Percentiles rank a stretch among this genome's conserved stretches.
phyloP scores from a whole-genome alignment of 2,329 filamentous ascomycete species.

The Aspergillus novoparasiticus region DNA sequence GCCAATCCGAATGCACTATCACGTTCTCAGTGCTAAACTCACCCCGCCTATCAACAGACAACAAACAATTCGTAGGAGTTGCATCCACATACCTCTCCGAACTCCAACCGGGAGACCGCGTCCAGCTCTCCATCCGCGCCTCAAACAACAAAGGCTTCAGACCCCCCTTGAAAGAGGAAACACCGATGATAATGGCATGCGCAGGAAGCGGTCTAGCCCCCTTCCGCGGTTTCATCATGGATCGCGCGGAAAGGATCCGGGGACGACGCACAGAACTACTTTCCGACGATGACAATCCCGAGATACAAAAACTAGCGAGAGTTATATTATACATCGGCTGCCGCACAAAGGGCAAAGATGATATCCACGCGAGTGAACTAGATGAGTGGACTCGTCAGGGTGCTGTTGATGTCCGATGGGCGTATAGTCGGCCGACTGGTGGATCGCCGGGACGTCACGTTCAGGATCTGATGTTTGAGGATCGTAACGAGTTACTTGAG shows the following conservation, averaged over 20 bases:
- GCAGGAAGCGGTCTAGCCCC: conserved; percentile 60
- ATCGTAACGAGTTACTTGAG: conserved; percentile 48
- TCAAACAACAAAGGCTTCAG: conserved; percentile 40
- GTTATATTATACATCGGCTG: conserved; percentile 42
- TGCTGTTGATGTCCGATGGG: conserved; percentile 62
- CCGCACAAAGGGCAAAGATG: conserved; percentile 36
- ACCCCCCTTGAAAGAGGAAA: conserved; percentile 35
- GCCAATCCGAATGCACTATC: conserved; percentile 61
- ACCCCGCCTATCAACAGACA: conserved; percentile 46
- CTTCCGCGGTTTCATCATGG: conserved; percentile 65
- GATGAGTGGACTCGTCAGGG: conserved; percentile 62
- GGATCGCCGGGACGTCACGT: conserved; percentile 55
- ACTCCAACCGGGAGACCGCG: conserved; percentile 34
- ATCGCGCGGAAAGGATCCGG: conserved; percentile 52
- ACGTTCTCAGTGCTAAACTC: conserved; percentile 69
- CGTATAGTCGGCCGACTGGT: conserved; percentile 57
- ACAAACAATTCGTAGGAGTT: conserved; percentile 58
- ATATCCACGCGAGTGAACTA: conserved; percentile 39
- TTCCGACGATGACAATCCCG: conserved; percentile 12
- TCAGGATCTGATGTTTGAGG: conserved; percentile 54
- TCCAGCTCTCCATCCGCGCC: conserved; percentile 39
- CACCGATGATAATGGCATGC: conserved; percentile 44
- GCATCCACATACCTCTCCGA: conserved; percentile 63
- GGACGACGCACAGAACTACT: conserved; percentile 11
- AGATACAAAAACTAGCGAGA: conserved; percentile 29